Conservation (phyloP, 768 basidiomycete genomes). For the Boletus speciosus region DNA sequence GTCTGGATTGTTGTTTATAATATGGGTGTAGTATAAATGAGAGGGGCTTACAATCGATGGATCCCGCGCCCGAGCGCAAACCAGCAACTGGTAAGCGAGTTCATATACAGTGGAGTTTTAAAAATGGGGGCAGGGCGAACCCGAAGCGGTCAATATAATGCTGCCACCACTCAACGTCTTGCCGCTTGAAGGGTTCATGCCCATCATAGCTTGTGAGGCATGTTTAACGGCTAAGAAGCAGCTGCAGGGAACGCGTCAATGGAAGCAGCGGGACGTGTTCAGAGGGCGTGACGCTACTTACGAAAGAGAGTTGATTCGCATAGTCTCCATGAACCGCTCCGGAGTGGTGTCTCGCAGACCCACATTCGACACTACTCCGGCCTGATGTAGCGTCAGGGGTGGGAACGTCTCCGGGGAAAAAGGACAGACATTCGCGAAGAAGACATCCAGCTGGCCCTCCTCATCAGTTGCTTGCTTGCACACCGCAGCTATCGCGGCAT, state of each 20-base stretch:
- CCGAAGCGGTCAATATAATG: constrained; percentile 84
- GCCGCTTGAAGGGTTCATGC: constrained; percentile 59
- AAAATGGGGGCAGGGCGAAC: constrained; percentile 37
- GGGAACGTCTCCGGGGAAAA: background rate
- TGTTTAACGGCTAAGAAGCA: constrained; percentile 89
- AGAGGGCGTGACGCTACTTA: constrained; percentile 24
- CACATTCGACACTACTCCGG: constrained; percentile 53
- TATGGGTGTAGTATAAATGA: background rate
- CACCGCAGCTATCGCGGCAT: constrained; percentile 58
- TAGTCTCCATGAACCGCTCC: constrained; percentile 67
- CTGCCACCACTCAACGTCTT: constrained; percentile 73
- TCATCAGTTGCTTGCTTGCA: constrained; percentile 74
- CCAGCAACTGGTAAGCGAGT: constrained; percentile 67
- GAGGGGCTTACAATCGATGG: constrained; percentile 65
- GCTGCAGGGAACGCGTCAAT: constrained; percentile 37
- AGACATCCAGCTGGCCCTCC: constrained; percentile 85
- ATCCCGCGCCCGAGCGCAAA: constrained; percentile 75
- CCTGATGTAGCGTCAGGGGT: constrained; percentile 40
- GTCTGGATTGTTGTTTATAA: constrained; percentile 44
- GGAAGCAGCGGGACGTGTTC: background rate
- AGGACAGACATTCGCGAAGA: constrained; percentile 83
- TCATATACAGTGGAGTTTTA: background rate
- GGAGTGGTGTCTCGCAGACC: constrained; percentile 52
- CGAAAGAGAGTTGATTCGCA: constrained; percentile 77
- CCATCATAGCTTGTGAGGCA: constrained; percentile 78